These are phyloP conservation scores for Apiotrichum montevideense DNA, from an alignment of 1,284 basidiomycete genomes.

Conservation along the genomic window DNA sequence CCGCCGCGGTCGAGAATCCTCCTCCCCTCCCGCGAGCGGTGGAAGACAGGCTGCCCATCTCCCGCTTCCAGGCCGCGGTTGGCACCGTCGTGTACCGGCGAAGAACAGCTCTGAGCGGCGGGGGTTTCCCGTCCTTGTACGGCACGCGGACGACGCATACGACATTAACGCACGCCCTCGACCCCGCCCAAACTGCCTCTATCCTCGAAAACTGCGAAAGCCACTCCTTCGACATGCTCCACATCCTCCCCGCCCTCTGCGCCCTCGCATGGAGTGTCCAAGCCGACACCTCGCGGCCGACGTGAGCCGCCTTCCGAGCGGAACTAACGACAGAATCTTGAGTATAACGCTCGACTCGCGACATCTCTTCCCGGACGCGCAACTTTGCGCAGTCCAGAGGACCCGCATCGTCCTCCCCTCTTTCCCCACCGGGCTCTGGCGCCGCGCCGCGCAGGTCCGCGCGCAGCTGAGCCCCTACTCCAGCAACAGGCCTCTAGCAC, in stretches of 20 bases:
- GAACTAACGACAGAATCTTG: too few relatives aligned
- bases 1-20: not conserved
- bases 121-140: too few relatives aligned
- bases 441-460: constrained; percentile 62
- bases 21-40: constrained; percentile 13
- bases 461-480: constrained; percentile 56
- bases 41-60: constrained; percentile 19
- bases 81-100: too few relatives aligned
- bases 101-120: too few relatives aligned
- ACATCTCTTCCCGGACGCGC: not conserved
- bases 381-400: not conserved
- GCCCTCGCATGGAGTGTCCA: constrained; percentile 63
- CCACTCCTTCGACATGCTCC: too few relatives aligned
- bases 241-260: constrained; percentile 63
- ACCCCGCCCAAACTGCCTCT: too few relatives aligned
- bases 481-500: constrained; percentile 55
- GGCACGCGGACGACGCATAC: too few relatives aligned
- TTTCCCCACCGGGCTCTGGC: constrained; percentile 63
- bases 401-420: constrained; percentile 68
- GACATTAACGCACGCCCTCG: too few relatives aligned
- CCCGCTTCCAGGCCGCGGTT: not conserved
- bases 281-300: constrained; percentile 50
- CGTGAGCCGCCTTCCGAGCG: constrained; percentile 42
- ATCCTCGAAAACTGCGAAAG: too few relatives aligned
- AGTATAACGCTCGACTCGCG: not conserved